Base-by-base conservation (phyloP, 2,329 filamentous ascomycete species). In the Cercospora zeae-maydis region DNA sequence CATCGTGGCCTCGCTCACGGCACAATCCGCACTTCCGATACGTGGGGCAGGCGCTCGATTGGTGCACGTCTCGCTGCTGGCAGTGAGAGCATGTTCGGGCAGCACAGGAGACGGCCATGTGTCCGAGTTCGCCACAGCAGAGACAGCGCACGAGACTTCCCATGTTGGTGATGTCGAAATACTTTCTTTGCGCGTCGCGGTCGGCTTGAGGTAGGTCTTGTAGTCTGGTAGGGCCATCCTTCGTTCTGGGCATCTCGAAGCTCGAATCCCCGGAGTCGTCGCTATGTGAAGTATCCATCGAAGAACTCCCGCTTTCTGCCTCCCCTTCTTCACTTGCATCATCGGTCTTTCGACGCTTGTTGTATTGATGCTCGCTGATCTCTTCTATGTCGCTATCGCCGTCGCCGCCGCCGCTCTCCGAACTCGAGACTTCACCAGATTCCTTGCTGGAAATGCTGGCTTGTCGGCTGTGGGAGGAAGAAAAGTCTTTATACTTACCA, bases 1-100 rank as follows among this genome's bases (percentile, higher is more conserved):
- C 51, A 59, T 67, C 65, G 30, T 67, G 65, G 9, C 65, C 63
- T 33, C 60, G 45, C 33, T 65, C 36, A n/a, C 65, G 57, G 39
- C 65, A 67, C 4, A 56, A n/a, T 16, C 51, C 36, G 24, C 65
- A 67, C 33, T 67, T 67, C 4, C 65, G 63, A 5, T 36, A 53
- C 2, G 14, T 49, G 5, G 63, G 63, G 10, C 65, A 67, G 16
- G 63, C 65, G 42, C 21, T 59, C 7, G 63, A 61, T 19, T 45
- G 34, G 39, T 67, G 65, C 4, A 49, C 19, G 9, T 65, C 60
- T 16, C 53, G 51, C 27, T 51, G 59, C 5, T 54, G 33, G 58
- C 65, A 67, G 39, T 67, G 65, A 8, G 36, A 24, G 58, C 65
- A 67, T 31, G 39, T 63, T 8, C 60, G 47, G 13, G 39, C 36